Percentiles rank a stretch among this genome's conserved stretches.
These are phyloP conservation scores for Pugionium dolabratum DNA, from an alignment of 345 rosid genomes.

Conservation along the genomic window DNA sequence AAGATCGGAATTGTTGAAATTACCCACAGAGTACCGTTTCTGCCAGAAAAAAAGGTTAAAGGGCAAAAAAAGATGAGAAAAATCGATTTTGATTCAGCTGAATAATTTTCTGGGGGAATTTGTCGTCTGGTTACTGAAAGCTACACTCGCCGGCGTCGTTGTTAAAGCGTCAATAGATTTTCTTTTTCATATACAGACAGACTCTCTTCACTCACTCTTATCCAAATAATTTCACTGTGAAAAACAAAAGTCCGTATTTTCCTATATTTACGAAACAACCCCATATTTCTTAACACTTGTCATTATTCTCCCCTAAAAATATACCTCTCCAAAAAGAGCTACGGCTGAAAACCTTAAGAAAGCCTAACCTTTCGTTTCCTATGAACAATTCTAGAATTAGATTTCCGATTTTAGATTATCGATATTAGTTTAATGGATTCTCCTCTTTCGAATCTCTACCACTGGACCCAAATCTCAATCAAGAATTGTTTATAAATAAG, in stretches of 20 bases:
- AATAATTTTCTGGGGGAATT: slow-evolving; percentile 9
- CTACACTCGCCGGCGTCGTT: slow-evolving; percentile 25
- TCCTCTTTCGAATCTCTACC: slow-evolving; percentile 39
- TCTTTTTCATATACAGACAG: too few relatives aligned
- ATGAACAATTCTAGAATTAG: slow-evolving; percentile 31
- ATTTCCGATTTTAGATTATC: neutral
- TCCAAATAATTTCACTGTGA: slow-evolving; percentile 12
- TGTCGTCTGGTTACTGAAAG: slow-evolving; percentile 16
- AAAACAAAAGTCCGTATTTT: neutral
- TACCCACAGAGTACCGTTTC: slow-evolving; percentile 2
- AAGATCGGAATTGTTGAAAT: slow-evolving; percentile 14
- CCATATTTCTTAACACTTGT: neutral
- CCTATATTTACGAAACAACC: neutral
- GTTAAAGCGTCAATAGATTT: neutral
- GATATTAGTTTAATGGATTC: slow-evolving; percentile 6
- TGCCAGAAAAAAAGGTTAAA: neutral
- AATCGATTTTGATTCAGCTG: neutral
- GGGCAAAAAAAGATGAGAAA: neutral
- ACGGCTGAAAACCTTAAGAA: neutral
- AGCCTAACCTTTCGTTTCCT: slow-evolving; percentile 20
- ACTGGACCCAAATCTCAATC: slow-evolving; percentile 21
- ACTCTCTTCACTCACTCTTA: slow-evolving; percentile 18
- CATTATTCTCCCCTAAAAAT: neutral
- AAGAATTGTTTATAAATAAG: slow-evolving; percentile 25
- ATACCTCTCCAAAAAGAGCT: slow-evolving; percentile 9